Evolutionary conservation across 495 filamentous ascomycete genomes (phyloP).

Genomic region (Aspergillus kassunensis): DNA sequence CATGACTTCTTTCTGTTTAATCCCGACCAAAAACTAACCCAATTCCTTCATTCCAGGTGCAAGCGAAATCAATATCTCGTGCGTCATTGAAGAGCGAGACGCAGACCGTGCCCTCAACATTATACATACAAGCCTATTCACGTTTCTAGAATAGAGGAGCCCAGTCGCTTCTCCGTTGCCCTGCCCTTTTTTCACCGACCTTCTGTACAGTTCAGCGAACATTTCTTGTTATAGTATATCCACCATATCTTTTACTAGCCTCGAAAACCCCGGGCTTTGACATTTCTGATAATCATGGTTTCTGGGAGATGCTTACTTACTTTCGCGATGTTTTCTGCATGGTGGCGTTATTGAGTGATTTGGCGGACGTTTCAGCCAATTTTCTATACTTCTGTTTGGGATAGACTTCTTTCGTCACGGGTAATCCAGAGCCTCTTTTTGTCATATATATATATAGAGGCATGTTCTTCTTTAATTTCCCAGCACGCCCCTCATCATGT

Average conservation of each 20-base stretch:
- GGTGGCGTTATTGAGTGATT: conserved; percentile 8
- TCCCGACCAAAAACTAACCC: conserved; percentile 21
- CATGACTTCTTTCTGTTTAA: conserved; percentile 13
- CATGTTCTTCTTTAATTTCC: background rate
- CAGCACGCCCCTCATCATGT: background rate
- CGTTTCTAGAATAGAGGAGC: conserved; percentile 45
- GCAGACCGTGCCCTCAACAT: conserved; percentile 90
- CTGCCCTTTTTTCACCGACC: background rate
- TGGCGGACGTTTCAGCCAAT: conserved; percentile 2
- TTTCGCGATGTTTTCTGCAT: conserved; percentile 6
- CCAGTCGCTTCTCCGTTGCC: background rate
- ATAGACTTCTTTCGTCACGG: conserved; percentile 11
- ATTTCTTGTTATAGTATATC: conserved; percentile 14
- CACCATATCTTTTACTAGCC: conserved; percentile 2
- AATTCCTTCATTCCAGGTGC: conserved; percentile 58
- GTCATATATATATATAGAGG: background rate
- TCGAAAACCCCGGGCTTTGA: conserved; percentile 4
- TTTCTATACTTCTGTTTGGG: conserved; percentile 9
- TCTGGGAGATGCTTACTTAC: conserved; percentile 16
- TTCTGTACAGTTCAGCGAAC: conserved; percentile 7
- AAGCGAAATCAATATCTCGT: conserved; percentile 98
- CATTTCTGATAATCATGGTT: conserved; percentile 13
- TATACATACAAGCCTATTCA: conserved; percentile 89
- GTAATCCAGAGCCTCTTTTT: background rate
- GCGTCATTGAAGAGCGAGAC: conserved; percentile 88